phyloP scores from a whole-genome alignment of 1,284 basidiomycete species.

The Ustilago loliicola region DNA sequence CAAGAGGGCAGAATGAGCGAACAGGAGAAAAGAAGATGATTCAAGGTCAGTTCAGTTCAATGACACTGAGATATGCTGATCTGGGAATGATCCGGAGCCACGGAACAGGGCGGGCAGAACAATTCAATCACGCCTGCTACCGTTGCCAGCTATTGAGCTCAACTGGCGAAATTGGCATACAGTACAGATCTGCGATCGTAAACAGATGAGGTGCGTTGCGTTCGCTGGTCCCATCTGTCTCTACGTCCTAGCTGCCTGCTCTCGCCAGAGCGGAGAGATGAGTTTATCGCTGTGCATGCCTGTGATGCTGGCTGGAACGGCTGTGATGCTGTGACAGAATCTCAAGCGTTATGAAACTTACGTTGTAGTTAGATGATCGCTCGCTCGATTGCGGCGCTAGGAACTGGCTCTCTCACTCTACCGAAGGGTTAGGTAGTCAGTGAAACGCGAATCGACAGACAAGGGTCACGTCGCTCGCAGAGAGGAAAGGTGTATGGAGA shows the following conservation, averaged over 20 bases:
- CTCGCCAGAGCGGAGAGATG: neutral
- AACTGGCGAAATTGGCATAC: neutral
- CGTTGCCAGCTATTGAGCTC: neutral
- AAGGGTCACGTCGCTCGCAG: constrained; percentile 27
- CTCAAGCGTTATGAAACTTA: constrained; percentile 18
- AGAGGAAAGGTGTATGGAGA: constrained; percentile 7
- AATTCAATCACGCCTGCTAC: neutral
- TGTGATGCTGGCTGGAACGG: neutral
- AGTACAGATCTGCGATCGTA: neutral
- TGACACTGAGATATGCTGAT: neutral
- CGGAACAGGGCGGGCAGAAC: neutral
- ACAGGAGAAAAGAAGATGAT: neutral
- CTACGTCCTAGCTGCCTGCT: neutral
- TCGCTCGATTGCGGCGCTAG: constrained; percentile 18
- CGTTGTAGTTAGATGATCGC: constrained; percentile 18
- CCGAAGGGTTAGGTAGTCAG: constrained; percentile 19
- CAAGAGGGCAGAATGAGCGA: neutral
- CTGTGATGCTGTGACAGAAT: neutral
- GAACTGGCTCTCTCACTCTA: constrained; percentile 26
- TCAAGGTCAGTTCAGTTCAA: neutral
- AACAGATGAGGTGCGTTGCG: neutral
- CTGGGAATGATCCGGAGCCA: neutral
- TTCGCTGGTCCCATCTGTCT: neutral
- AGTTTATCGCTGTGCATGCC: too few species aligned
- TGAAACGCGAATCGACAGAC: constrained; percentile 32